phyloP scores from a whole-genome alignment of 306 rosid genomes.

The Glycyrrhiza uralensis region DNA sequence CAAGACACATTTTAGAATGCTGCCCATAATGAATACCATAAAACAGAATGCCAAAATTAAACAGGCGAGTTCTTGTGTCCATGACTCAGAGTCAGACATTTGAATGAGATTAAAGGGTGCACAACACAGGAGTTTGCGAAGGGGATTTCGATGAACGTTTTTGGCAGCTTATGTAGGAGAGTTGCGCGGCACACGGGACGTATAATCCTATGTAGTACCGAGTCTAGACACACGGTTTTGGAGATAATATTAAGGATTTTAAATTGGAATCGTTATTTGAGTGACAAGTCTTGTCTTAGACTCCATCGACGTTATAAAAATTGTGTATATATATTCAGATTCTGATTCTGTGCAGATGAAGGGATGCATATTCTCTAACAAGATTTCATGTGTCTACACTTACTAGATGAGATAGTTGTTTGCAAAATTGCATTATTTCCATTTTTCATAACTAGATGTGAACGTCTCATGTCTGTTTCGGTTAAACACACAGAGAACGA shows the following conservation, averaged over 20 bases:
- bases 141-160: background rate
- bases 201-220: background rate
- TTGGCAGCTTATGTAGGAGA: background rate
- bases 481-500: background rate
- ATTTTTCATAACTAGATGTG: background rate
- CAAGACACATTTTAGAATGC: constrained; percentile 2
- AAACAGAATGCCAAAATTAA: background rate
- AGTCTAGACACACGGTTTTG: background rate
- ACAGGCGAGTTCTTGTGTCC: background rate
- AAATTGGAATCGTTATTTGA: background rate
- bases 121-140: constrained; percentile 1
- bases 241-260: constrained; percentile 20
- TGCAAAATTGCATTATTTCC: background rate
- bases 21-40: constrained; percentile 9
- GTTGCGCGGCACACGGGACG: background rate
- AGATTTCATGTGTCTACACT: background rate
- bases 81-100: background rate
- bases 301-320: background rate
- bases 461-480: too few species aligned
- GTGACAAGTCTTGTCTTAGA: background rate
- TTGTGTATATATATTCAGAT: background rate
- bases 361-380: background rate
- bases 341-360: background rate
- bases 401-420: background rate
- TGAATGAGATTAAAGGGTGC: background rate